Evolutionary conservation across 2,329 filamentous ascomycete genomes (phyloP).

Genomic region (Polytolypa hystricis): DNA sequence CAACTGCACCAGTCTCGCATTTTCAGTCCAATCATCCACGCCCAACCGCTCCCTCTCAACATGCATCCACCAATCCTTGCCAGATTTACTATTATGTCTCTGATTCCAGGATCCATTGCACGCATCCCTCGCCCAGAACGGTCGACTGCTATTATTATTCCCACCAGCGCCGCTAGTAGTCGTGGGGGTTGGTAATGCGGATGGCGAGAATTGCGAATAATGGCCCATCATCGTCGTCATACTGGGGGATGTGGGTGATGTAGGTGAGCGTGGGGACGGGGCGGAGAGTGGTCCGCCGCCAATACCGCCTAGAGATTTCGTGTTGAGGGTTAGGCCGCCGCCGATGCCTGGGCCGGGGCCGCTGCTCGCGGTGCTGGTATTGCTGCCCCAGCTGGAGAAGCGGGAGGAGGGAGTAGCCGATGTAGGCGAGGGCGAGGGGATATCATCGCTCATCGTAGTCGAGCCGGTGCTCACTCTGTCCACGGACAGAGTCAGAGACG

Average conservation of each 20-base stretch:
- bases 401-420: conserved; percentile 11
- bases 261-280: conserved; percentile 9
- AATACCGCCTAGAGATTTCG: too few species aligned
- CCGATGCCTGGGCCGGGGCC: conserved; percentile 7
- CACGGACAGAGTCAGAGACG: conserved; percentile 15
- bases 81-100: conserved; percentile 22
- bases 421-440: conserved; percentile 5
- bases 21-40: neutral
- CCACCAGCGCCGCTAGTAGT: neutral
- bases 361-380: conserved; percentile 2
- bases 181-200: neutral
- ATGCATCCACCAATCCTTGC: conserved; percentile 36
- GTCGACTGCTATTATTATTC: conserved; percentile 3
- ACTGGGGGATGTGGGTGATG: conserved; percentile 10
- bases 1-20: conserved; percentile 3
- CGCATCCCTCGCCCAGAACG: conserved; percentile 32
- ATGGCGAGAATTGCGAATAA: conserved; percentile 11
- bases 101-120: conserved; percentile 36
- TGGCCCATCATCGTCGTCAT: neutral
- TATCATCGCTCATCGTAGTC: conserved; percentile 8
- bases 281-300: conserved; percentile 14
- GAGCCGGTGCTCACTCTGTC: conserved; percentile 7
- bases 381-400: conserved; percentile 9
- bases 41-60: conserved; percentile 30
- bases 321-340: conserved; percentile 2